These are phyloP conservation scores for Cryptosporidium sp. DNA, from an alignment of 169 alveolate genomes.

Conservation along the genomic window DNA sequence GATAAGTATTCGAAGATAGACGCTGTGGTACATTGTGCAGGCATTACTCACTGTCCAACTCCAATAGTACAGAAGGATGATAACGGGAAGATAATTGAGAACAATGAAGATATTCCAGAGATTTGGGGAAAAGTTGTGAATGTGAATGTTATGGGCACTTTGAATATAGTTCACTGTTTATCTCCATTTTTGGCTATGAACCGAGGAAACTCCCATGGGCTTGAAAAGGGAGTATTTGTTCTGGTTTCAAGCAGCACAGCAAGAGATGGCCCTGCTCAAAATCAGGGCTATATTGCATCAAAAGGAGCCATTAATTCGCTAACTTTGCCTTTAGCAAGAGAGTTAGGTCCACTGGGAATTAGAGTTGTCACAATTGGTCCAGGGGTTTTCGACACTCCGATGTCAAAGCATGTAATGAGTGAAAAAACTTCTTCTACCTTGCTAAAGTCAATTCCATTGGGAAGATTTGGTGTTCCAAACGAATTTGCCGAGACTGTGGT, in stretches of 20 bases:
- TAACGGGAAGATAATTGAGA: conserved; percentile 43
- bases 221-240: conserved; percentile 61
- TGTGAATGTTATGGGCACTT: conserved; percentile 45
- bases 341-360: conserved; percentile 84
- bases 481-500: conserved; percentile 84
- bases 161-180: conserved; percentile 55
- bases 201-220: conserved; percentile 18
- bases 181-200: conserved; percentile 44
- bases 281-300: conserved; percentile 62
- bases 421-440: conserved; percentile 76
- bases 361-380: conserved; percentile 87
- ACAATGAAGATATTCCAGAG: conserved; percentile 65
- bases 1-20: conserved; percentile 35
- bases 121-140: conserved; percentile 55
- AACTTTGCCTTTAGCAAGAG: conserved; percentile 86
- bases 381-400: conserved; percentile 84
- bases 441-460: conserved; percentile 82
- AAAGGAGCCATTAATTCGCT: conserved; percentile 60
- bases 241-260: conserved; percentile 64
- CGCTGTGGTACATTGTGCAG: conserved; percentile 62
- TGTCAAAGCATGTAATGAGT: conserved; percentile 77
- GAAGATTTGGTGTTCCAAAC: conserved; percentile 83
- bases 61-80: conserved; percentile 66
- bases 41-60: conserved; percentile 63
- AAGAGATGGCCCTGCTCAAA: conserved; percentile 59